Conservation (phyloP, 2,329 filamentous ascomycete genomes). For the Teratosphaeria viscida region DNA sequence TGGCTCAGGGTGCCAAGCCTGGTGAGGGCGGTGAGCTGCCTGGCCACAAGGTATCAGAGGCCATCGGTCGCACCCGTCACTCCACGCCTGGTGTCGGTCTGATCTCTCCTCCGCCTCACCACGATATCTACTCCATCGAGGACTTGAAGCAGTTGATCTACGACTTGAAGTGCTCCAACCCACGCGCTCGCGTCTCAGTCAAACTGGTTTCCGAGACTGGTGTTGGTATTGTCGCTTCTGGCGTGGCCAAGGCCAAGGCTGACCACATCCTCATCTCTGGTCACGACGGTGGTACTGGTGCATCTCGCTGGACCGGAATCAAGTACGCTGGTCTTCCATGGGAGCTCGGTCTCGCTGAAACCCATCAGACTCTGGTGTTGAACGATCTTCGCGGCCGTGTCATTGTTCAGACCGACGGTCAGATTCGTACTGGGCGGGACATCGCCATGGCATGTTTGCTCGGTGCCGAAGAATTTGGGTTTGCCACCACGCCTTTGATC, state of each 20-base stretch:
- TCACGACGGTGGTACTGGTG: slow-evolving; percentile 93
- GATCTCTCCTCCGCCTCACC: slow-evolving; percentile 90
- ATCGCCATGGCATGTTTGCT: slow-evolving; percentile 89
- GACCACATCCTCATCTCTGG: slow-evolving; percentile 95
- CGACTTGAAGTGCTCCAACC: slow-evolving; percentile 92
- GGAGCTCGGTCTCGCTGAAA: slow-evolving; percentile 94
- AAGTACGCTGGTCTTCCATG: slow-evolving; percentile 95
- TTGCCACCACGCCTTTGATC: slow-evolving; percentile 87
- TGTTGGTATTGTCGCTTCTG: slow-evolving; percentile 93
- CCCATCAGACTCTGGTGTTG: slow-evolving; percentile 88
- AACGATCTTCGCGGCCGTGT: slow-evolving; percentile 94
- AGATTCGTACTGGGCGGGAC: slow-evolving; percentile 84
- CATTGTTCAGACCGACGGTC: slow-evolving; percentile 91
- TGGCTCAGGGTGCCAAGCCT: slow-evolving; percentile 96
- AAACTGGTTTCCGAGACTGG: slow-evolving; percentile 97
- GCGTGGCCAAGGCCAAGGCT: slow-evolving; percentile 94
- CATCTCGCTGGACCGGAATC: slow-evolving; percentile 96
- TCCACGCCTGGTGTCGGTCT: slow-evolving; percentile 93
- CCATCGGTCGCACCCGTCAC: slow-evolving; percentile 88
- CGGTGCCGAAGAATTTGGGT: slow-evolving; percentile 96
- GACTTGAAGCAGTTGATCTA: slow-evolving; percentile 97
- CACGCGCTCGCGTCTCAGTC: slow-evolving; percentile 82
- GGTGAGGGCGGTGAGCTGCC: slow-evolving; percentile 96
- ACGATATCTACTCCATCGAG: slow-evolving; percentile 98
- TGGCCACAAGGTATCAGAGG: slow-evolving; percentile 90